A percentile compares a stretch with the other conserved stretches of the same genome.
phyloP scores from a whole-genome alignment of 306 rosid genomes.

The Prunus armeniaca region DNA sequence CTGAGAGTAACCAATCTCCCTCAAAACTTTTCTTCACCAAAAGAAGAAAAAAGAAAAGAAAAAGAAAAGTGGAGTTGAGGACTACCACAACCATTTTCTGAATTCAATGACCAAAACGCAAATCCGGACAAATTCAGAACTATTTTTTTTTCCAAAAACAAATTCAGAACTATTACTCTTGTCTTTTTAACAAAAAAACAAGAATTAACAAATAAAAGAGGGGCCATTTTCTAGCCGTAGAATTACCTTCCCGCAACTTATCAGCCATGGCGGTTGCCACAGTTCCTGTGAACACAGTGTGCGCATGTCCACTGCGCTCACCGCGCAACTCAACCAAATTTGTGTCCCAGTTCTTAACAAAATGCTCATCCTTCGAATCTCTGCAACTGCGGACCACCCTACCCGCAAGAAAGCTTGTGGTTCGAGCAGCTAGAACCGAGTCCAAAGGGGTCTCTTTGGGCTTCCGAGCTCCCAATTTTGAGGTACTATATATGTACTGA shows the following conservation, averaged over 20 bases:
- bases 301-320: constrained; percentile 27
- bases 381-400: constrained; percentile 27
- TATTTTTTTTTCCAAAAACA: no score
- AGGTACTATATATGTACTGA: constrained; percentile 35
- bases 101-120: no score
- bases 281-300: constrained; percentile 14
- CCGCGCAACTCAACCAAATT: constrained; percentile 22
- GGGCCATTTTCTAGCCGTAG: not conserved
- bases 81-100: no score
- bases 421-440: constrained; percentile 62
- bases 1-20: no score
- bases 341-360: constrained; percentile 9
- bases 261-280: constrained; percentile 27
- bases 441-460: constrained; percentile 67
- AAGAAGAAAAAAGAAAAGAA: no score
- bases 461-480: constrained; percentile 78
- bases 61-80: no score
- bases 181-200: no score
- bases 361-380: constrained; percentile 39
- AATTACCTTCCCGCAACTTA: not conserved
- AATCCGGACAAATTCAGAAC: no score
- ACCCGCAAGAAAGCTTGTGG: constrained; percentile 31
- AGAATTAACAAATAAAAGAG: no score
- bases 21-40: no score
- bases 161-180: no score